A percentile compares a stretch with the other conserved stretches of the same genome.
Conservation (phyloP, 345 rosid species). For the Citropsis articulata region DNA sequence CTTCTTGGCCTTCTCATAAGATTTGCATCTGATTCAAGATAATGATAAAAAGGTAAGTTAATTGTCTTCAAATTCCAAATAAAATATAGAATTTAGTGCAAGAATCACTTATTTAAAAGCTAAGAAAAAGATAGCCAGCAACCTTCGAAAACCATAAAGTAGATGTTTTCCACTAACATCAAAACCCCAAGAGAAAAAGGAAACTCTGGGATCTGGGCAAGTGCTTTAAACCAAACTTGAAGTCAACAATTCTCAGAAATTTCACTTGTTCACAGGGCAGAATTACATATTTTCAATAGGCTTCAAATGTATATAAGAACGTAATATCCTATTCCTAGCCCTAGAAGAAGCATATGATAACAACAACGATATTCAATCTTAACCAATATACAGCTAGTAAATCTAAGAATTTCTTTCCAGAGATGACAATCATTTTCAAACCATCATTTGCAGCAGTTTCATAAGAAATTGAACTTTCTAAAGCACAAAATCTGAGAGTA, state of each 20-base stretch:
- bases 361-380: not conserved
- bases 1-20: slow-evolving; percentile 89
- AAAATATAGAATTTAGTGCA: not conserved
- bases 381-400: not conserved
- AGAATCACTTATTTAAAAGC: not conserved
- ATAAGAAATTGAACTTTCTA: not conserved
- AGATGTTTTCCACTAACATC: too few relatives aligned
- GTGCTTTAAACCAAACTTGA: not conserved
- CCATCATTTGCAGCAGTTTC: not conserved
- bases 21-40: slow-evolving; percentile 61
- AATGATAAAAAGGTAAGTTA: not conserved
- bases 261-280: not conserved
- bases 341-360: not conserved
- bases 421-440: not conserved
- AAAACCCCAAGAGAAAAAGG: not conserved
- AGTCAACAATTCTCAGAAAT: not conserved
- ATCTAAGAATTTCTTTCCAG: not conserved
- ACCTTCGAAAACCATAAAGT: not conserved
- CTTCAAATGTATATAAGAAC: not conserved
- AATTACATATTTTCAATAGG: not conserved
- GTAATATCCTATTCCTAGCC: not conserved
- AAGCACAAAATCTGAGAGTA: too few relatives aligned
- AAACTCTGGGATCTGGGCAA: not conserved
- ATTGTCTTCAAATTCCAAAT: slow-evolving; percentile 1
- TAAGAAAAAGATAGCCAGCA: not conserved